Base-by-base conservation (phyloP, 2,329 filamentous ascomycete genomes). In the Talaromyces amestolkiae region DNA sequence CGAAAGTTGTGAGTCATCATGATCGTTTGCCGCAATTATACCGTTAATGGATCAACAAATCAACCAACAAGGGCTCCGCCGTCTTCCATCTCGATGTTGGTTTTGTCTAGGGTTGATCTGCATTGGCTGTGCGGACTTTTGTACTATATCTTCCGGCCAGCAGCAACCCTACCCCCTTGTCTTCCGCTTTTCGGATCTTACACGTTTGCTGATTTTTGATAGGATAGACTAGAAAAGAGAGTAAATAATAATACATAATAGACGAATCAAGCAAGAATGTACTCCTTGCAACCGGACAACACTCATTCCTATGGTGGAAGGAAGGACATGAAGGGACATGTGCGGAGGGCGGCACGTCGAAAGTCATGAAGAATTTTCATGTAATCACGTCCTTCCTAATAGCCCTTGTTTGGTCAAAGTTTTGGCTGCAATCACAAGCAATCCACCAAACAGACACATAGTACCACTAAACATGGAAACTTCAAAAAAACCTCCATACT, bases 401-500 rank as follows among this genome's bases (percentile, higher is more conserved):
- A 82, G 58, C 3, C 80, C 80, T 63, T 81, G 69, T 0, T 73
- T 61, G 0, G 77, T 80, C 2, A 67, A 68, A 7, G 66, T 33
- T 69, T 83, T 83, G 17, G 71, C 72, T 0, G 63, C 66, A 41
- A 83, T 33, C 2, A 71, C 77, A 17, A 64, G 2, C 19, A 66
- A 79, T 51, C 68, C 5, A 69, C 63, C 61, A 22, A 58, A 49
- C 37, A 64, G 11, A 31, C 61, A 58, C 39, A 64, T 56, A 10
- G 39, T 24, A 1, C 77, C 78, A 61, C 76, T 79, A 54, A 80
- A 78, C 3, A 79, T 72, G 0, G 76, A 75, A 0, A 75, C 72
- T 67, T 80, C 62, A 3, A 70, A 65, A 64, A 77, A 83, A 0
- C 76, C 76, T 2, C 73, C 77, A 62, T 82, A 83, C 4, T 58